A percentile compares a stretch with the other conserved stretches of the same genome.
phyloP scores from a whole-genome alignment of 2,329 filamentous ascomycete species.

The Tolypocladium pustulatum region DNA sequence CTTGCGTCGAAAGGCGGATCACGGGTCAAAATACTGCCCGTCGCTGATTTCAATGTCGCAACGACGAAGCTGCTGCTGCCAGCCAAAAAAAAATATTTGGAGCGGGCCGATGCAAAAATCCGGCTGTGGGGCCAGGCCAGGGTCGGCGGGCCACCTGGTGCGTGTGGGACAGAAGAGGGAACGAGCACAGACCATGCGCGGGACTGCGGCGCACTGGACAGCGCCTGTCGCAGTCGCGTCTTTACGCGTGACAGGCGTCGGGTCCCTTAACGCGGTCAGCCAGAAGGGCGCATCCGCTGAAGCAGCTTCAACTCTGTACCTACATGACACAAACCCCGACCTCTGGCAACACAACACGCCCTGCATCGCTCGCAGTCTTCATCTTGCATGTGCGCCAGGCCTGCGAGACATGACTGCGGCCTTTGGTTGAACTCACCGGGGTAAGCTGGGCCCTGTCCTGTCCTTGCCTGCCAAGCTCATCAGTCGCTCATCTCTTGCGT shows the following conservation, averaged over 20 bases:
- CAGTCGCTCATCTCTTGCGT: background rate
- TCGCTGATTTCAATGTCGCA: background rate
- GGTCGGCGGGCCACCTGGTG: background rate
- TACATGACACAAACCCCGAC: background rate
- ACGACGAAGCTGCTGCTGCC: constrained; percentile 14
- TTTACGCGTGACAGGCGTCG: constrained; percentile 1
- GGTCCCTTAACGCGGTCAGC: background rate
- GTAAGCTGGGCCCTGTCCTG: background rate
- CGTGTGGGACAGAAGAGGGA: constrained; percentile 9
- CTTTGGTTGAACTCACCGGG: background rate
- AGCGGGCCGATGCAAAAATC: constrained; percentile 23
- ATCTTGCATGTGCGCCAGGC: background rate
- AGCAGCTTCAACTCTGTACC: background rate
- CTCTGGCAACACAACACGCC: background rate
- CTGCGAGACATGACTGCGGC: background rate
- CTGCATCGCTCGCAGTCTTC: background rate
- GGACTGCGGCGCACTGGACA: background rate
- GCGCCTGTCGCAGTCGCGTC: constrained; percentile 1
- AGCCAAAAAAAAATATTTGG: constrained; percentile 22
- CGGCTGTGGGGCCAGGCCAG: constrained; percentile 15
- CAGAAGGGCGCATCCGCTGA: background rate
- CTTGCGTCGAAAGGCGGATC: background rate
- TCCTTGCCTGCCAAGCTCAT: background rate
- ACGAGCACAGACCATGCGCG: background rate
- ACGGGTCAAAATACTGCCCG: background rate